A percentile compares a stretch with the other conserved stretches of the same genome.
These are phyloP conservation scores for Fragaria iinumae DNA, from an alignment of 306 rosid genomes.

Conservation along the genomic window DNA sequence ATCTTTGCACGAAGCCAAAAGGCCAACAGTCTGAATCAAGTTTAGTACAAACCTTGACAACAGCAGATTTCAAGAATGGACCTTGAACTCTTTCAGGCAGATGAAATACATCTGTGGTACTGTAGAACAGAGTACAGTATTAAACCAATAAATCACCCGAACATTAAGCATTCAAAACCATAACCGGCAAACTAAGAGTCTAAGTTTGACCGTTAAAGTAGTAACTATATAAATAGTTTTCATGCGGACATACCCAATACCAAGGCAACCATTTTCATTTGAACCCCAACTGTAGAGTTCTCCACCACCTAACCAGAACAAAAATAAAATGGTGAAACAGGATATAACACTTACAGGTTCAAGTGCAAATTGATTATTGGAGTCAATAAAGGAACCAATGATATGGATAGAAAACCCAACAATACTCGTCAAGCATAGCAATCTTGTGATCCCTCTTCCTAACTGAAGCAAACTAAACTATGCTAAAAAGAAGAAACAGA, in stretches of 20 bases:
- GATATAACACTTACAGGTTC: not conserved
- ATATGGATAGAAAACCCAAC: not conserved
- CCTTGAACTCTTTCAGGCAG: slow-evolving; percentile 81
- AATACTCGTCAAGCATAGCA: not conserved
- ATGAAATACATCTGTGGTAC: slow-evolving; percentile 63
- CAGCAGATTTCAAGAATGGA: slow-evolving; percentile 66
- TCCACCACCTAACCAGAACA: slow-evolving; percentile 51
- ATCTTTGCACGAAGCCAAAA: not conserved
- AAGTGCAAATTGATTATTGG: not conserved
- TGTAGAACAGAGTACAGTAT: slow-evolving; percentile 23
- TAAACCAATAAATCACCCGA: slow-evolving; percentile 6
- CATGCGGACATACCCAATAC: slow-evolving; percentile 62
- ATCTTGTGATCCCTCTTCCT: not conserved
- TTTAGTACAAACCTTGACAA: slow-evolving; percentile 55
- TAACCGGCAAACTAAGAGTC: not conserved
- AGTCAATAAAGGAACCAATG: not conserved
- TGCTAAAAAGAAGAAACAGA: not conserved
- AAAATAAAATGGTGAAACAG: slow-evolving; percentile 16
- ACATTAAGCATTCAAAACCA: slow-evolving; percentile 6
- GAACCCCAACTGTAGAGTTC: slow-evolving; percentile 96
- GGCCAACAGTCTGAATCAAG: not conserved
- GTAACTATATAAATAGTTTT: not conserved
- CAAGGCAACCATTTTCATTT: slow-evolving; percentile 98
- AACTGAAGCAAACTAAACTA: not conserved
- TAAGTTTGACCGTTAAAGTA: slow-evolving; percentile 6